Base-by-base conservation (phyloP, 331 rosid species). In the Ulmus americana region DNA sequence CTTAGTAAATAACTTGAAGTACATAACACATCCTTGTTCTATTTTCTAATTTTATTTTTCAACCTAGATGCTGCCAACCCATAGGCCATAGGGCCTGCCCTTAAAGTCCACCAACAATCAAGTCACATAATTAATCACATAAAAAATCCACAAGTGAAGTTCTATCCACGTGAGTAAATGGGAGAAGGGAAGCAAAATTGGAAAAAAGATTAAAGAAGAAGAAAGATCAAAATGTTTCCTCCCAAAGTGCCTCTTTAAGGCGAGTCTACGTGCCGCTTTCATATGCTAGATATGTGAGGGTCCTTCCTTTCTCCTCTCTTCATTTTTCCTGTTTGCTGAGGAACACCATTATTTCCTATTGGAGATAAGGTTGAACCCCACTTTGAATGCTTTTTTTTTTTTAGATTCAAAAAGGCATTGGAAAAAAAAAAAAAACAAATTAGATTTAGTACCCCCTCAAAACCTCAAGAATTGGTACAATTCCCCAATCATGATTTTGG, bases 301-400 rank as follows among this genome's bases (percentile, higher is more conserved):
- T 56, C 77, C 74, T 55, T 68, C 13, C 49, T 35, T 45, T n/a
- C 45, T 10, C 16, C 8, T 46, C 42, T 47, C 60, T 72, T 64
- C n/a, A 41, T 49, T 43, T 47, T 48, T 63, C 58, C 48, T 9
- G 47, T 65, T 63, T 77, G 67, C 45, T 51, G 61, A 72, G 78
- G 72, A 68, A 53, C 75, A 73, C 72, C 65, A 69, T 78, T 52
- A 68, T 64, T 73, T 54, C 39, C 15, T 2, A 61, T 64, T 69
- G 76, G 68, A 69, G 76, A 78, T 64, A 65, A 74, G 76, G 73
- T 64, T 67, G 68, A 78, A 73, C 76, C 79, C 79, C 80, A 78
- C 79, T 59, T 58, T 47, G 61, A 65, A 42, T 69, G 69, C 74
- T 42, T 41, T 73, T 74, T 13, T 65, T 46, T 20, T 20, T 49